Evolutionary conservation across 371 early-diverging fungal genomes (phyloP).

Genomic region (Umbelopsis sp.): DNA sequence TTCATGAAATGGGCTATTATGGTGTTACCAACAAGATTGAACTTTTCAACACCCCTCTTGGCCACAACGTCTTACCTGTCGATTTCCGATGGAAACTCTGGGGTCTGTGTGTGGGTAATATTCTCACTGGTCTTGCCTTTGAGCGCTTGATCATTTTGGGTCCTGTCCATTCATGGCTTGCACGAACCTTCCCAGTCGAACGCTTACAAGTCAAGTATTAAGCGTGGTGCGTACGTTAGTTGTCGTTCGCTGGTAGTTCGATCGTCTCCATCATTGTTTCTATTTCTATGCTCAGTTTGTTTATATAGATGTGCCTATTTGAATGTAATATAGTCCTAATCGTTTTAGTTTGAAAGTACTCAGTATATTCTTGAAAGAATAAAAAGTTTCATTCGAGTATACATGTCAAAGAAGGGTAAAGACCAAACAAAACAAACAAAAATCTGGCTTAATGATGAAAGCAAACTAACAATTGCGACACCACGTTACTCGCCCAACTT

Average conservation of each 20-base stretch:
- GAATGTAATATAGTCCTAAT: constrained; percentile 17
- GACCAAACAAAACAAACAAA: too few species aligned
- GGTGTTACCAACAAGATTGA: constrained; percentile 46
- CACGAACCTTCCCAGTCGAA: constrained; percentile 37
- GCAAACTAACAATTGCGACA: too few species aligned
- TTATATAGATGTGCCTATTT: constrained; percentile 11
- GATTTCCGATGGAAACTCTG: constrained; percentile 62
- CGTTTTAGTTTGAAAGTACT: neutral
- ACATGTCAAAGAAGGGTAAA: too few species aligned
- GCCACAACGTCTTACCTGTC: constrained; percentile 72
- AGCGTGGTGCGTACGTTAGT: neutral
- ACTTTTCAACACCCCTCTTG: constrained; percentile 59
- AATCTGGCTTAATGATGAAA: too few species aligned
- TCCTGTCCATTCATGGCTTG: constrained; percentile 39
- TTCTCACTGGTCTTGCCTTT: constrained; percentile 29
- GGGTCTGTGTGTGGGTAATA: constrained; percentile 45
- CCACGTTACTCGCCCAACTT: too few species aligned
- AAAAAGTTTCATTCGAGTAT: neutral
- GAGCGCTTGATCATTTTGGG: constrained; percentile 40
- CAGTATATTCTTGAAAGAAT: neutral
- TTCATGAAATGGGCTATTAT: constrained; percentile 48
- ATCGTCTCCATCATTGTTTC: constrained; percentile 5
- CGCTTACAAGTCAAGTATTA: constrained; percentile 30
- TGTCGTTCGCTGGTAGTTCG: constrained; percentile 16
- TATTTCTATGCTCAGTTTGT: neutral